These are phyloP conservation scores for Aquilaria sinensis DNA, from an alignment of 345 rosid genomes.

Conservation along the genomic window DNA sequence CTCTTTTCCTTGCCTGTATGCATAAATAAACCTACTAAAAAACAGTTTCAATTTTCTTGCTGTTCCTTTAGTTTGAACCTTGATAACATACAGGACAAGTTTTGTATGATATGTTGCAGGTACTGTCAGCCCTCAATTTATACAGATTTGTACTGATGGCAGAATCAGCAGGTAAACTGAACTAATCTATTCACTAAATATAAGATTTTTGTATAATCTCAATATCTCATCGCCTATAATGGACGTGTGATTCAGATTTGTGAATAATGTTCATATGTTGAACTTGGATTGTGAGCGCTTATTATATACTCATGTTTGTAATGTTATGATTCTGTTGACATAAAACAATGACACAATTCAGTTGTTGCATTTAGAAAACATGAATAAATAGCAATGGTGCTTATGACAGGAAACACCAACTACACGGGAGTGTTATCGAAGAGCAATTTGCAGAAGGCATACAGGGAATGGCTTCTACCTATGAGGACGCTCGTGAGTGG, in stretches of 20 bases:
- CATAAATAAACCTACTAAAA: not conserved
- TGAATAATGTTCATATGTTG: too few relatives aligned
- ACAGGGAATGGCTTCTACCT: constrained; percentile 81
- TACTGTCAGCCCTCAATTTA: constrained; percentile 79
- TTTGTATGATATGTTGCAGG: constrained; percentile 34
- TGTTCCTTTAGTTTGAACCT: not conserved
- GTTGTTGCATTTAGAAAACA: too few relatives aligned
- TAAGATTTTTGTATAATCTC: too few relatives aligned
- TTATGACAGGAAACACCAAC: constrained; percentile 42
- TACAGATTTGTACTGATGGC: constrained; percentile 64
- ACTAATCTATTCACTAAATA: not conserved
- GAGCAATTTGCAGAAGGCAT: constrained; percentile 54
- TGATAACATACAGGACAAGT: not conserved
- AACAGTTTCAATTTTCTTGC: not conserved
- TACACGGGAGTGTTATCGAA: constrained; percentile 38
- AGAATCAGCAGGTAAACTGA: constrained; percentile 53
- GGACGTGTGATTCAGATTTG: too few relatives aligned
- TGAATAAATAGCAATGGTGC: not conserved
- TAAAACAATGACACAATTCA: too few relatives aligned
- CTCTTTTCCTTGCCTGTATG: not conserved
- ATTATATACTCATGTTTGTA: too few relatives aligned
- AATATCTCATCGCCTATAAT: too few relatives aligned
- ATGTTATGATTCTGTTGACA: too few relatives aligned
- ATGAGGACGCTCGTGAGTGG: constrained; percentile 53
- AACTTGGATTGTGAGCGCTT: too few relatives aligned